These are phyloP conservation scores for Tolypocladium capitatum DNA, from an alignment of 2,329 filamentous ascomycete species.

Conservation along the genomic window DNA sequence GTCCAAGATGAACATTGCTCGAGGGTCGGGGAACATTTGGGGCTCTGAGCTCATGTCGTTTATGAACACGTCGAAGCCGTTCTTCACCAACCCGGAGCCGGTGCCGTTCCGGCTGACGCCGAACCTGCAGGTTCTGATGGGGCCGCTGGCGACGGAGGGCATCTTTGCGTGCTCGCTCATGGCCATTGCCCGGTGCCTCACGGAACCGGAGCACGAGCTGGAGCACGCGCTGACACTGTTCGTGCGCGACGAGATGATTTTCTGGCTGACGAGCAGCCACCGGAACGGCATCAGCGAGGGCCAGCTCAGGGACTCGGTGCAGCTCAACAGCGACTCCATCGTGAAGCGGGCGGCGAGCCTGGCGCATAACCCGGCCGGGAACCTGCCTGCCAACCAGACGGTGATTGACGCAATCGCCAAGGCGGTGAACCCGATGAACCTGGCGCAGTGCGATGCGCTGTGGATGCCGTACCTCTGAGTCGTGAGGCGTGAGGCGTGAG, in stretches of 20 bases:
- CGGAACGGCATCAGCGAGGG: slow-evolving; percentile 42
- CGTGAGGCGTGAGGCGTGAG: slow-evolving; percentile 25
- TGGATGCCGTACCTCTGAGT: slow-evolving; percentile 91
- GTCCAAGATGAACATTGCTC: slow-evolving; percentile 86
- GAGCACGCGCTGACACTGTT: slow-evolving; percentile 91
- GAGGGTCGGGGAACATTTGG: slow-evolving; percentile 86
- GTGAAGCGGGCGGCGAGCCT: slow-evolving; percentile 81
- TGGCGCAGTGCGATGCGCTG: slow-evolving; percentile 78
- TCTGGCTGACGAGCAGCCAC: slow-evolving; percentile 80
- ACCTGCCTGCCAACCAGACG: slow-evolving; percentile 89
- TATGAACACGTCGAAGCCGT: slow-evolving; percentile 71
- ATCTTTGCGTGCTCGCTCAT: slow-evolving; percentile 93
- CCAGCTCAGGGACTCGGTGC: slow-evolving; percentile 65
- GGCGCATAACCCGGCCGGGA: slow-evolving; percentile 63
- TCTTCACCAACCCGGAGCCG: slow-evolving; percentile 89
- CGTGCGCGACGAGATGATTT: slow-evolving; percentile 94
- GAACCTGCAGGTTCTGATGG: slow-evolving; percentile 92
- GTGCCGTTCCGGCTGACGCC: slow-evolving; percentile 96
- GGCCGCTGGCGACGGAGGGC: slow-evolving; percentile 86
- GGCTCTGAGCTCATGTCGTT: slow-evolving; percentile 85
- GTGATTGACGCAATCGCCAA: slow-evolving; percentile 89
- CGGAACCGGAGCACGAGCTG: slow-evolving; percentile 79
- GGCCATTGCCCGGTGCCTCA: slow-evolving; percentile 89
- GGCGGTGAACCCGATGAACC: slow-evolving; percentile 80
- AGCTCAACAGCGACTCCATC: slow-evolving; percentile 78